Base-by-base conservation (phyloP, 169 alveolate species). In the Babesia microti region DNA sequence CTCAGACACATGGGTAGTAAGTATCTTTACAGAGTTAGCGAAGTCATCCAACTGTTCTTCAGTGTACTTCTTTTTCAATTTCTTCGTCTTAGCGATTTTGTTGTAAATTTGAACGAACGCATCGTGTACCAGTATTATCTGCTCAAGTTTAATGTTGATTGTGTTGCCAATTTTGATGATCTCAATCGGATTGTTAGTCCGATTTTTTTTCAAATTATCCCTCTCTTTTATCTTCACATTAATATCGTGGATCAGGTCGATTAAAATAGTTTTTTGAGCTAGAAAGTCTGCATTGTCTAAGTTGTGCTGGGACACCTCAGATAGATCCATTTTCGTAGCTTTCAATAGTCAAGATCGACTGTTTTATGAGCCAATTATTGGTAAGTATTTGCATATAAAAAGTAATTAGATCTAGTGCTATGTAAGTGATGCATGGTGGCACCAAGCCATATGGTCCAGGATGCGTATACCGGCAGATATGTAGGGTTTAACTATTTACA, bases 251-350 rank as follows among this genome's bases (percentile, higher is more conserved):
- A 45, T 15, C 12, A 45, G 72, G 14, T 55, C 14, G 21, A 65
- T 26, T 7, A 65, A 15, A 11, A 55, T 52, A 3, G 15, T 22
- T 21, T 24, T 55, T 21, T 65, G 76, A 6, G 76, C 68, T 24
- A 47, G 34, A 40, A 65, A 65, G 27, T 65, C 76, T n/a, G 44
- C 37, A 39, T 56, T 65, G 42, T 45, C 54, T 29, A 65, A 58
- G 26, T 65, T 65, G 11, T 18, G 21, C 41, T 65, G 49, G 19
- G 55, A 22, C 36, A 32, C 33, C 1, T 26, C 56, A 12, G 30
- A n/a, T n/a, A n/a, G n/a, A n/a, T n/a, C n/a, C 43, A 40, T 33
- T 17, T 9, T n/a, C 68, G 33, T 3, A n/a, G 26, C 23, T 40
- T n/a, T 54, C 63, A 26, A 21, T 22, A 1, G 61, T 3, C 21